These are phyloP conservation scores for Stephanocyclus meneghinianus DNA, from an alignment of 352 stramenopile genomes.

Conservation along the genomic window DNA sequence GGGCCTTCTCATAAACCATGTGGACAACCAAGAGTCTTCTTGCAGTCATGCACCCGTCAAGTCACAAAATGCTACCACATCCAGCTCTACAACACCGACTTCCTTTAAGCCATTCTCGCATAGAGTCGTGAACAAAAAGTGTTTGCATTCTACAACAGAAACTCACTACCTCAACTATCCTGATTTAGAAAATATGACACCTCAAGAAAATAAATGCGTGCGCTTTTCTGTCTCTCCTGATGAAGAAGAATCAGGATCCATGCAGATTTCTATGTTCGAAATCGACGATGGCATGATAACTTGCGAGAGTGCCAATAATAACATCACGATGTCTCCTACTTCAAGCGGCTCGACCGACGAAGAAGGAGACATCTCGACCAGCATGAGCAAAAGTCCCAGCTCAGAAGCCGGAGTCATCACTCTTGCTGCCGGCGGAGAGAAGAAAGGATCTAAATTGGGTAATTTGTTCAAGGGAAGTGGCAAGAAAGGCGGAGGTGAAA, in stretches of 20 bases:
- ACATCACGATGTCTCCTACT: background rate
- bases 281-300: background rate
- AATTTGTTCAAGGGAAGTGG: slow-evolving; percentile 21
- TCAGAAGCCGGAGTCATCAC: background rate
- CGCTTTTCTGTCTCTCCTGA: slow-evolving; percentile 17
- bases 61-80: background rate
- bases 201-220: slow-evolving; percentile 1
- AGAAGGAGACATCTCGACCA: too few species aligned
- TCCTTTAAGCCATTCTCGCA: background rate
- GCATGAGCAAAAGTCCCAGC: background rate
- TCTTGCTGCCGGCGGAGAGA: background rate
- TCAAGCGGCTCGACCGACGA: background rate
- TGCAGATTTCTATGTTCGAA: slow-evolving; percentile 25
- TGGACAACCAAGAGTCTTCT: background rate
- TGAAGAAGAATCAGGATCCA: slow-evolving; percentile 29
- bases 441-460: slow-evolving; percentile 13
- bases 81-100: too few species aligned
- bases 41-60: background rate
- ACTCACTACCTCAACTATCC: background rate
- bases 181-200: background rate
- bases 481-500: slow-evolving; percentile 9
- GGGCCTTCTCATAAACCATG: too few species aligned
- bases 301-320: background rate
- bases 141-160: too few species aligned
- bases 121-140: slow-evolving; percentile 1